Evolutionary conservation across 164 flowering plant genomes (phyloP), one percentile per base, ranked within the genome.

Genomic region (Magnolia officinalis): DNA sequence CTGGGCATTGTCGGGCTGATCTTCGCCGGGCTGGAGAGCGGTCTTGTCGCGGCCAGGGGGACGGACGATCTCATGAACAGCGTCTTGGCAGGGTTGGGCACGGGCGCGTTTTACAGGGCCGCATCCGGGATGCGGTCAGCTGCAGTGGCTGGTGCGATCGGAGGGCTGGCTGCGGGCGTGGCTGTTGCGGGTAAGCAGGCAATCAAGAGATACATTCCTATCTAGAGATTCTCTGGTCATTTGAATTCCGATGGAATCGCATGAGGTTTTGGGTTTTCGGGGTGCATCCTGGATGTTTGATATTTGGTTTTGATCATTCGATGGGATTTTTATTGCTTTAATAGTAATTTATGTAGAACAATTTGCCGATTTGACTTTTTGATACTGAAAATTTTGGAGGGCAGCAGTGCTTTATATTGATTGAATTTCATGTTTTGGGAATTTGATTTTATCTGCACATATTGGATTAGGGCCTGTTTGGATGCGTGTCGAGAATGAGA

Each of bases 121-220:
- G 92, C 96, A 0, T 68, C 86, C 2, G 97, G 96, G 29, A 83
- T 84, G 19, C 79, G 94, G 52, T 86, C 95, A 5, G 98, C 98
- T 0, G 97, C 89, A 0, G 80, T 92, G 49, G 96, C 96, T 1
- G 95, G 94, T 0, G 98, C 97, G 0, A 75, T 89, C 19, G 97
- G 98, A 6, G 94, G 94, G 9, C 67, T 91, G 31, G 85, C 88
- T 0, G 97, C 90, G 0, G 93, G 87, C 0, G 78, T 81, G 19
- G 91, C 88, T 0, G 91, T 91, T 6, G 85, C 88, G 0, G 91
- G 87, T 64, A 94, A 92, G 83, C 94, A 91, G 74, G 86, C 67
- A 13, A 52, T 87, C 23, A 92, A 91, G 82, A 87, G 98, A 87
- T 94, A 92, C 50, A 86, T 88, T 23, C 91, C 92, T 6, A 85